phyloP scores from a whole-genome alignment of 2,329 filamentous ascomycete species.

The Alternaria alternata region DNA sequence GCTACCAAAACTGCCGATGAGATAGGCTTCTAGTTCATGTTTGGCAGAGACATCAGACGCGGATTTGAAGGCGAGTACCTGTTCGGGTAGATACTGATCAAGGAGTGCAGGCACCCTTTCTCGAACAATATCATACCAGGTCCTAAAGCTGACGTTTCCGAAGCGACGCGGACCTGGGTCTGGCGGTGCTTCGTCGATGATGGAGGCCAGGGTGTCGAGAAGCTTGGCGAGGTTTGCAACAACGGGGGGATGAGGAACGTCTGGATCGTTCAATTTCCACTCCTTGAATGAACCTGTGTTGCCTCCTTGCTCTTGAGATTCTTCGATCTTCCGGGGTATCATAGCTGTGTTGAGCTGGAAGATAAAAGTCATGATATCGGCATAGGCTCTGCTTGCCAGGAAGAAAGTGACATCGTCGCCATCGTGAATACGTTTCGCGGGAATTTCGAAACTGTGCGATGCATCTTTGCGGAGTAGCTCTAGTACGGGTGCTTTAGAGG shows the following conservation, averaged over 20 bases:
- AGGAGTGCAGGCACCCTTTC: slow-evolving; percentile 66
- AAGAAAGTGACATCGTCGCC: slow-evolving; percentile 83
- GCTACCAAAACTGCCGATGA: slow-evolving; percentile 88
- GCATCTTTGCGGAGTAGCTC: slow-evolving; percentile 28
- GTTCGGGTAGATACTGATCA: slow-evolving; percentile 61
- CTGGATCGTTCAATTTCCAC: slow-evolving; percentile 58
- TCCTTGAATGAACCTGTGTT: slow-evolving; percentile 56
- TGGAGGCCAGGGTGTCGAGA: slow-evolving; percentile 67
- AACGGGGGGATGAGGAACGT: slow-evolving; percentile 61
- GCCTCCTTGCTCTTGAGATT: slow-evolving; percentile 39
- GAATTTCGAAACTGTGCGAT: slow-evolving; percentile 65
- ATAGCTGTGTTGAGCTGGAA: slow-evolving; percentile 89
- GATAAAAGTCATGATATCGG: slow-evolving; percentile 85
- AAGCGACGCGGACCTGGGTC: slow-evolving; percentile 87
- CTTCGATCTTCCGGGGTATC: slow-evolving; percentile 69
- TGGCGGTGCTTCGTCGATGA: slow-evolving; percentile 82
- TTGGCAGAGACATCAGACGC: slow-evolving; percentile 56
- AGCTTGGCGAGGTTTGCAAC: slow-evolving; percentile 72
- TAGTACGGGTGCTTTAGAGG: slow-evolving; percentile 29
- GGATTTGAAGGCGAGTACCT: slow-evolving; percentile 53
- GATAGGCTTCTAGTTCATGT: slow-evolving; percentile 78
- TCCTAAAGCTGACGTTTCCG: slow-evolving; percentile 89
- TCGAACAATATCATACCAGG: slow-evolving; percentile 77
- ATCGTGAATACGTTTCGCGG: slow-evolving; percentile 84
- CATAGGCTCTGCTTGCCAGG: slow-evolving; percentile 81